These are phyloP conservation scores for Agaricus blazei DNA, from an alignment of 768 basidiomycete genomes.

Conservation along the genomic window DNA sequence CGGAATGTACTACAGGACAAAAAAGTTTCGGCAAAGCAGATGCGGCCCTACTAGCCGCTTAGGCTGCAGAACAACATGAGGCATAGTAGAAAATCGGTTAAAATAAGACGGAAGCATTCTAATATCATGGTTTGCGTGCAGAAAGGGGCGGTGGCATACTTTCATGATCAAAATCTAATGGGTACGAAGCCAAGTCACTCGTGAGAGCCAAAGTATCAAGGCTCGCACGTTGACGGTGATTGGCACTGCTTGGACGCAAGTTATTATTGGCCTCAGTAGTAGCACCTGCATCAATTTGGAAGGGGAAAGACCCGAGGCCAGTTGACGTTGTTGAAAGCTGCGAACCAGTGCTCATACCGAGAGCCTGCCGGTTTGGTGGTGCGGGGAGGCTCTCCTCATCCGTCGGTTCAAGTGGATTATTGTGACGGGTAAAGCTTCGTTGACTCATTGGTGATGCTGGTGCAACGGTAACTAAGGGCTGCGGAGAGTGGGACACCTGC, in stretches of 20 bases:
- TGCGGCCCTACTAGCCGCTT: background rate
- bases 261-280: slow-evolving; percentile 25
- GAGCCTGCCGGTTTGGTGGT: slow-evolving; percentile 54
- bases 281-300: slow-evolving; percentile 72
- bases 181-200: slow-evolving; percentile 78
- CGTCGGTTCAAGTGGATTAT: slow-evolving; percentile 7
- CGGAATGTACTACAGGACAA: background rate
- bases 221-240: slow-evolving; percentile 64
- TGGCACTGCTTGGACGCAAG: slow-evolving; percentile 25
- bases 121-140: slow-evolving; percentile 6
- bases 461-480: slow-evolving; percentile 40
- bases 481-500: slow-evolving; percentile 55
- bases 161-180: slow-evolving; percentile 65
- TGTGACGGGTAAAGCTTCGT: slow-evolving; percentile 32
- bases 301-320: slow-evolving; percentile 81
- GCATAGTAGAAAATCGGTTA: background rate
- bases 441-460: slow-evolving; percentile 56
- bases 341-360: slow-evolving; percentile 76
- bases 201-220: slow-evolving; percentile 83
- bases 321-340: slow-evolving; percentile 73
- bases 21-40: background rate
- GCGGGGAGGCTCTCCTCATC: slow-evolving; percentile 32
- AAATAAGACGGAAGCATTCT: background rate
- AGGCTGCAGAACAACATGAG: background rate
- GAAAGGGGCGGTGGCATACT: slow-evolving; percentile 25